These are phyloP conservation scores for Myriosclerotinia curreyana DNA, from an alignment of 2,329 filamentous ascomycete genomes.

Conservation along the genomic window DNA sequence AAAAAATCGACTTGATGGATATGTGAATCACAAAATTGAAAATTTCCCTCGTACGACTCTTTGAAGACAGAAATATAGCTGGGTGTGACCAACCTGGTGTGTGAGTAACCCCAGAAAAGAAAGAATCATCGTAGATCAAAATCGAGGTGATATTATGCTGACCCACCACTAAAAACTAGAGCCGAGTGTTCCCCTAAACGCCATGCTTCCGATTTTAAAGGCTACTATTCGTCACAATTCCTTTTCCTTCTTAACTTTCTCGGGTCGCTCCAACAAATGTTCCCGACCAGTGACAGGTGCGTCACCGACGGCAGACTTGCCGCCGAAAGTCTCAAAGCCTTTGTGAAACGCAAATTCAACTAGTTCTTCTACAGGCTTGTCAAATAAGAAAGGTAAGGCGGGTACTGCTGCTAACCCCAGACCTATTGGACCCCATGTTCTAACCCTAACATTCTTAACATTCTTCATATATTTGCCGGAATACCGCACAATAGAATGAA, in stretches of 20 bases:
- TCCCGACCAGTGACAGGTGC: slow-evolving; percentile 54
- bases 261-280: slow-evolving; percentile 41
- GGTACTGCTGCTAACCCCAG: slow-evolving; percentile 76
- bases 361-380: slow-evolving; percentile 87
- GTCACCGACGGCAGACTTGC: slow-evolving; percentile 53
- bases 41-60: slow-evolving; percentile 2
- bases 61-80: slow-evolving; percentile 8
- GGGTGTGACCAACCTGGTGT: slow-evolving; percentile 9
- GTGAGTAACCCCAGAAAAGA: not conserved
- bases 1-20: not conserved
- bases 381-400: slow-evolving; percentile 79
- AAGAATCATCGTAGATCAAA: not conserved
- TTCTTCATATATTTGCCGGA: slow-evolving; percentile 83
- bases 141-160: slow-evolving; percentile 13
- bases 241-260: slow-evolving; percentile 29
- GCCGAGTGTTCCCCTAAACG: slow-evolving; percentile 21
- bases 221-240: slow-evolving; percentile 26
- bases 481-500: slow-evolving; percentile 75
- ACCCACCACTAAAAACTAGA: slow-evolving; percentile 4
- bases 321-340: slow-evolving; percentile 71
- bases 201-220: slow-evolving; percentile 16
- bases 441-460: slow-evolving; percentile 67
- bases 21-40: slow-evolving; percentile 1
- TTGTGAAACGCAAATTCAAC: slow-evolving; percentile 90
- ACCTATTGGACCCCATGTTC: slow-evolving; percentile 89